A percentile compares a stretch with the other conserved stretches of the same genome.
Evolutionary conservation across 2,329 filamentous ascomycete species (phyloP).

Genomic region (Talaromyces sp.): DNA sequence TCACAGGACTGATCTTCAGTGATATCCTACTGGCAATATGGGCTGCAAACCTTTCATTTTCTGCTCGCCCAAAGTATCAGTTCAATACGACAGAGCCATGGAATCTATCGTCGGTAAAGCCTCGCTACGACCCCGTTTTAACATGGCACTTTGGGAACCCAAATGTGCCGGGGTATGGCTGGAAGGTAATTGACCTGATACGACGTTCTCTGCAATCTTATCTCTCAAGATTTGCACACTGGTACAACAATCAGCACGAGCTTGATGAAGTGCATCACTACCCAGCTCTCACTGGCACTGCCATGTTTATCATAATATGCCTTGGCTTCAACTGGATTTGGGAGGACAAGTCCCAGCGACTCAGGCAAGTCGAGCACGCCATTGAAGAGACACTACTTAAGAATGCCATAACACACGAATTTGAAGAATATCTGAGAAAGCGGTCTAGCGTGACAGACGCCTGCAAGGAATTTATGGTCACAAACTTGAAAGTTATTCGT

Average conservation of each 20-base stretch:
- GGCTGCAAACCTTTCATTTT: background rate
- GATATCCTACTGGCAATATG: slow-evolving; percentile 6
- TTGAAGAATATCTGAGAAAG: background rate
- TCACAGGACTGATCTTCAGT: background rate
- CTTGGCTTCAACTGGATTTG: background rate
- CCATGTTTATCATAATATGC: background rate
- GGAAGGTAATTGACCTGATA: background rate
- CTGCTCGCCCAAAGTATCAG: background rate
- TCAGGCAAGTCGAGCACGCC: background rate
- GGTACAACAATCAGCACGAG: slow-evolving; percentile 13
- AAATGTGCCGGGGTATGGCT: background rate
- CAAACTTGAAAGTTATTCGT: background rate
- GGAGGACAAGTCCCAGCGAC: slow-evolving; percentile 3
- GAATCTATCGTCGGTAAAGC: background rate
- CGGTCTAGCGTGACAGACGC: background rate
- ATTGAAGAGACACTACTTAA: slow-evolving; percentile 11
- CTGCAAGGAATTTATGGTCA: background rate
- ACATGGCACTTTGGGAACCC: background rate
- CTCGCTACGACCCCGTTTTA: background rate
- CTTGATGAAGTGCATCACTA: slow-evolving; percentile 10
- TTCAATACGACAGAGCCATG: background rate
- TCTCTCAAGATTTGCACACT: background rate
- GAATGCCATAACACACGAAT: slow-evolving; percentile 6
- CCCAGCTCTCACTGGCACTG: background rate
- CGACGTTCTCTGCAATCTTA: background rate